A percentile compares a stretch with the other conserved stretches of the same genome.
Conservation (phyloP, 2,329 filamentous ascomycete genomes). For the Cordyceps javanica region DNA sequence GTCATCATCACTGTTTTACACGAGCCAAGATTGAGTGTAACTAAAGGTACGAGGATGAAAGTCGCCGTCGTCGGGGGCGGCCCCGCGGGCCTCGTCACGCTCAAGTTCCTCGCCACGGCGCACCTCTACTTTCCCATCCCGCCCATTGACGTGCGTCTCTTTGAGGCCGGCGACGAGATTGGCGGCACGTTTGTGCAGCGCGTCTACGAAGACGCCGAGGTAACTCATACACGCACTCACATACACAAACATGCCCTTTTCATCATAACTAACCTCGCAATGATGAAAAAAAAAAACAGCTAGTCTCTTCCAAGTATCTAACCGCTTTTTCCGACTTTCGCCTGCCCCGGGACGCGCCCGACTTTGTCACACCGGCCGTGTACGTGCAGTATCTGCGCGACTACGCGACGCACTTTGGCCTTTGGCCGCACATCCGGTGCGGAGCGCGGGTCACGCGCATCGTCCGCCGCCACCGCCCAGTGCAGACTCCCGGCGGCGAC, state of each 20-base stretch:
- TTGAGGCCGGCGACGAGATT: constrained; percentile 37
- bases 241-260: too few relatives aligned
- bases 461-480: constrained; percentile 18
- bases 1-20: background rate
- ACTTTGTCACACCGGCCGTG: constrained; percentile 35
- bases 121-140: constrained; percentile 31
- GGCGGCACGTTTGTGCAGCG: constrained; percentile 43
- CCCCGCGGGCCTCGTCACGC: constrained; percentile 35
- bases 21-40: background rate
- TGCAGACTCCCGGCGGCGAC: background rate
- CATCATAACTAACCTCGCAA: too few relatives aligned
- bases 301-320: constrained; percentile 44
- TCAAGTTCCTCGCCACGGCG: constrained; percentile 33
- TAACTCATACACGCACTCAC: constrained; percentile 6
- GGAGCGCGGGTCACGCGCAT: constrained; percentile 23
- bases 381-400: constrained; percentile 38
- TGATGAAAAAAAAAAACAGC: constrained; percentile 21
- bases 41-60: constrained; percentile 21
- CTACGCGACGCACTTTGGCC: constrained; percentile 33
- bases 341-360: constrained; percentile 32
- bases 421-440: constrained; percentile 32
- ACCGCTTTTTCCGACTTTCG: constrained; percentile 46
- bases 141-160: constrained; percentile 36
- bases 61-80: constrained; percentile 40
- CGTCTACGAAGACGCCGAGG: constrained; percentile 42